These are phyloP conservation scores for Ampelocalamus luodianensis DNA, from an alignment of 176 grass and related monocot species.

Conservation along the genomic window DNA sequence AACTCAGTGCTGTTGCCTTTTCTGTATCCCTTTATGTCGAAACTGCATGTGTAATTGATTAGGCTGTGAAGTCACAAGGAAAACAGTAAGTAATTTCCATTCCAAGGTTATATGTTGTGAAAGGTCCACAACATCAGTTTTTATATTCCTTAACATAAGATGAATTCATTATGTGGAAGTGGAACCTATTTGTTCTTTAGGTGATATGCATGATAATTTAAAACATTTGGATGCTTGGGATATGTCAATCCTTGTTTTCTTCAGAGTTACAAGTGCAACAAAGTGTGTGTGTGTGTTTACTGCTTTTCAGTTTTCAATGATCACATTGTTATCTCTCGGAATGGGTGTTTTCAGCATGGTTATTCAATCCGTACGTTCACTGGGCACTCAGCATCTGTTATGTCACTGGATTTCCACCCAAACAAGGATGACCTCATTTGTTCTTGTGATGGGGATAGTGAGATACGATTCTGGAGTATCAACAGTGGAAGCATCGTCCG, in stretches of 20 bases:
- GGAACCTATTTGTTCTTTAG: conserved; percentile 13
- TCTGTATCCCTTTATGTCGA: not conserved
- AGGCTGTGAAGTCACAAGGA: conserved; percentile 18
- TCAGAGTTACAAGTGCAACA: not conserved
- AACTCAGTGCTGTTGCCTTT: not conserved
- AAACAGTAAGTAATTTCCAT: not conserved
- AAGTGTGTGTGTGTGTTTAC: not conserved
- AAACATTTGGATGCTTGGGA: conserved; percentile 9
- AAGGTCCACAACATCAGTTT: conserved; percentile 12
- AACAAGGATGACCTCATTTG: conserved; percentile 95
- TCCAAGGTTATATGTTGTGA: not conserved
- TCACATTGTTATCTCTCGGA: not conserved
- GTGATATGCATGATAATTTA: conserved; percentile 12
- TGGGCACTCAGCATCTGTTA: conserved; percentile 83
- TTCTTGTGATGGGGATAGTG: conserved; percentile 81
- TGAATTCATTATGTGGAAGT: conserved; percentile 19
- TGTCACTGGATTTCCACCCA: conserved; percentile 94
- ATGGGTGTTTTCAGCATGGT: conserved; percentile 57
- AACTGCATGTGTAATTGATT: conserved; percentile 17
- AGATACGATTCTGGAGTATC: conserved; percentile 90
- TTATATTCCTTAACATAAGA: conserved; percentile 13
- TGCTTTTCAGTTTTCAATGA: conserved; percentile 8
- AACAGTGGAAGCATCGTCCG: conserved; percentile 61
- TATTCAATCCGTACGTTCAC: conserved; percentile 79
- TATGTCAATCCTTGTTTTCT: not conserved